A percentile compares a stretch with the other conserved stretches of the same genome.
Conservation (phyloP, 768 basidiomycete genomes). For the Hygrocybe coccinea region DNA sequence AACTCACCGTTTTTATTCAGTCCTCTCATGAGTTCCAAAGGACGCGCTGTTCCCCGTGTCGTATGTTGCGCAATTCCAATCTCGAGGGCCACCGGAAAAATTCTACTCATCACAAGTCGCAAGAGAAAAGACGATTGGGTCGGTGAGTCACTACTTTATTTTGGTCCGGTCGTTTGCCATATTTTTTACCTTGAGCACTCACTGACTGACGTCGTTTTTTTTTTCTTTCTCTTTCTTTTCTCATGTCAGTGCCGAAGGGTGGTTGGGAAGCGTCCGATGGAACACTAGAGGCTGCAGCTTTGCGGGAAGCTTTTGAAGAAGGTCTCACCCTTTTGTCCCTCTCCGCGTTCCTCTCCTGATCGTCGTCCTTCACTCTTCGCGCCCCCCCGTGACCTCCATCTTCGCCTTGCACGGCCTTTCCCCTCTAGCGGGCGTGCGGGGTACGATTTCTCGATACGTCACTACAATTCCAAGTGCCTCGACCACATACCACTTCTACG, state of each 20-base stretch:
- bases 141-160: conserved; percentile 55
- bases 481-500: conserved; percentile 86
- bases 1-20: conserved; percentile 7
- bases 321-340: conserved; percentile 83
- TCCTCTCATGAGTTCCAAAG: conserved; percentile 56
- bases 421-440: conserved; percentile 76
- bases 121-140: conserved; percentile 81
- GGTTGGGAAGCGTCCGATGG: conserved; percentile 84
- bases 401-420: conserved; percentile 22
- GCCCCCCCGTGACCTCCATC: conserved; percentile 21
- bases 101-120: conserved; percentile 80
- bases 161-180: too few relatives aligned
- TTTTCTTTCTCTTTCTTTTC: not conserved
- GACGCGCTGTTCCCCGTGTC: conserved; percentile 73
- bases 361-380: conserved; percentile 37
- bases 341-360: conserved; percentile 73
- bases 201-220: conserved; percentile 12
- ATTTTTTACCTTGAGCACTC: too few relatives aligned
- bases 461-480: conserved; percentile 75
- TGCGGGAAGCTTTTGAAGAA: conserved; percentile 92
- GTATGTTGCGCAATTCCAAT: conserved; percentile 92
- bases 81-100: conserved; percentile 63
- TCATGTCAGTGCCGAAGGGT: conserved; percentile 76
- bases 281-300: conserved; percentile 80
- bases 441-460: conserved; percentile 79